Conservation (phyloP, 2,329 filamentous ascomycete genomes). For the Didymellaceae sp. region DNA sequence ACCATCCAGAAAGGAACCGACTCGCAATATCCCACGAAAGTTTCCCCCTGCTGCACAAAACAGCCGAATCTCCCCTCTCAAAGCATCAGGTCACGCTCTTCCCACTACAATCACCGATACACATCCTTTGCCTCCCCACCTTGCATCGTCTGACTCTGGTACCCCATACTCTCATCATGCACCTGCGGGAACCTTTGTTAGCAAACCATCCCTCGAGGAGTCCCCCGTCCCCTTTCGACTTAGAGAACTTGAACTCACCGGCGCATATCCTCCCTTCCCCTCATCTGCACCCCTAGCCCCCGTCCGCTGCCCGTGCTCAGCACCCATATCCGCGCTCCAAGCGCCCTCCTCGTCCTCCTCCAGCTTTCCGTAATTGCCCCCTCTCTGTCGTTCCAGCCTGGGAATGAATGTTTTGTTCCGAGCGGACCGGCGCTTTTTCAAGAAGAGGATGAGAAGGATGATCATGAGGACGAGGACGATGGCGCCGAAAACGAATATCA, state of each 20-base stretch:
- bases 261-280: conserved; percentile 7
- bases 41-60: not conserved
- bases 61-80: not conserved
- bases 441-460: conserved; percentile 6
- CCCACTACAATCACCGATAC: conserved; percentile 4
- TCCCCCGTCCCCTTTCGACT: not conserved
- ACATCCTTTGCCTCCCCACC: conserved; percentile 1
- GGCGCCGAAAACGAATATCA: conserved; percentile 12
- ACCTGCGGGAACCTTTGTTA: not conserved
- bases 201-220: not conserved
- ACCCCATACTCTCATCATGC: conserved; percentile 13
- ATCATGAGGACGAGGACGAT: conserved; percentile 12
- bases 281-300: not conserved
- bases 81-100: too few species aligned
- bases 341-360: conserved; percentile 16
- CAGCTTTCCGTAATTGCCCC: conserved; percentile 8
- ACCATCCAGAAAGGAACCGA: too few species aligned
- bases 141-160: conserved; percentile 15
- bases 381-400: conserved; percentile 1
- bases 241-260: not conserved
- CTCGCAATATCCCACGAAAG: not conserved
- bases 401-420: not conserved
- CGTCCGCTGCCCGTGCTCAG: too few species aligned
- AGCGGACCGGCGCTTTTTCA: conserved; percentile 2
- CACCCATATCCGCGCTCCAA: conserved; percentile 15